Evolutionary conservation across 768 basidiomycete genomes (phyloP).

Genomic region (Sarcodon sp.): DNA sequence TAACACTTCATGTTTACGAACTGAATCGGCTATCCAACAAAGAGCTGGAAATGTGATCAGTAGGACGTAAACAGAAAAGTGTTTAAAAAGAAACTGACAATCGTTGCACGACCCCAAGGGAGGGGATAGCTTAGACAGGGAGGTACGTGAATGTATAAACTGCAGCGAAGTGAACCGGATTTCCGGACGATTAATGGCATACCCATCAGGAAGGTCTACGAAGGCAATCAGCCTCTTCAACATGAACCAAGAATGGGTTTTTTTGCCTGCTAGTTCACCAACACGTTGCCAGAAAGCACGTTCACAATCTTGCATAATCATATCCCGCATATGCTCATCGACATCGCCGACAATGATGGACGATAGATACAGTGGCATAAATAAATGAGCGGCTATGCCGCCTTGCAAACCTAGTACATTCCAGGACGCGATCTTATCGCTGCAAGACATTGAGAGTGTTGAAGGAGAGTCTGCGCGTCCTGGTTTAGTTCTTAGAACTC

Average conservation of each 20-base stretch:
- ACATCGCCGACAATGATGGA: slow-evolving; percentile 68
- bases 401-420: slow-evolving; percentile 79
- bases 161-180: slow-evolving; percentile 45
- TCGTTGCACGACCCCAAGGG: slow-evolving; percentile 51
- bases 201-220: slow-evolving; percentile 35
- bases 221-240: not conserved
- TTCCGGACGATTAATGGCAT: slow-evolving; percentile 31
- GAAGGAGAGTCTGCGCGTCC: slow-evolving; percentile 83
- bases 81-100: slow-evolving; percentile 26
- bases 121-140: slow-evolving; percentile 10
- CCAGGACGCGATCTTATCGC: slow-evolving; percentile 91
- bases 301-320: slow-evolving; percentile 48
- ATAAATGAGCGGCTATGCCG: slow-evolving; percentile 45
- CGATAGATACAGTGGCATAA: slow-evolving; percentile 52
- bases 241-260: not conserved
- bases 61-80: not conserved
- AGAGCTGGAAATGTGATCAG: slow-evolving; percentile 31
- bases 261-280: slow-evolving; percentile 27
- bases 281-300: slow-evolving; percentile 55
- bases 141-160: slow-evolving; percentile 45
- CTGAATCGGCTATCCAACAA: slow-evolving; percentile 50
- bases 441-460: slow-evolving; percentile 83
- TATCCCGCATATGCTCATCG: slow-evolving; percentile 19
- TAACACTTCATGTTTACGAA: slow-evolving; percentile 40
- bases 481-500: slow-evolving; percentile 85